A percentile compares a stretch with the other conserved stretches of the same genome.
Evolutionary conservation across 169 alveolate species (phyloP).

Genomic region (Eimeria brunetti): DNA sequence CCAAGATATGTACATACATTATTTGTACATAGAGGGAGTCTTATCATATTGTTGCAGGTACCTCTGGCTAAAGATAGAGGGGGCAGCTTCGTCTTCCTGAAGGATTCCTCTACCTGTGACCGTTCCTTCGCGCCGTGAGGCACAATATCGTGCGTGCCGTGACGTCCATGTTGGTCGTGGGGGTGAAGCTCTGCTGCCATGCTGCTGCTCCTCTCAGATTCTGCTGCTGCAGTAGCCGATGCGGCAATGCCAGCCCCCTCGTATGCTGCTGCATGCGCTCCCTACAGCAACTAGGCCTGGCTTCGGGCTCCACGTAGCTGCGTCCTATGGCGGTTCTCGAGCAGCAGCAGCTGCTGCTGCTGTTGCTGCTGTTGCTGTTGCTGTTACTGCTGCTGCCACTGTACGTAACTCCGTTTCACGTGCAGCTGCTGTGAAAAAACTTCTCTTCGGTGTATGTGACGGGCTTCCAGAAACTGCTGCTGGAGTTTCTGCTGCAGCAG

Average conservation of each 20-base stretch:
- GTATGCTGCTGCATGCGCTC: background rate
- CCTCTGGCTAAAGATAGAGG: constrained; percentile 54
- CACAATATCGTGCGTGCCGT: constrained; percentile 76
- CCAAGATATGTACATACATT: too few species aligned
- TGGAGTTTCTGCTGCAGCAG: background rate
- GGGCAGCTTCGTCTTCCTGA: constrained; percentile 54
- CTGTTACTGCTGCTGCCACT: background rate
- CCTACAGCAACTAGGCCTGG: background rate
- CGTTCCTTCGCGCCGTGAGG: constrained; percentile 79
- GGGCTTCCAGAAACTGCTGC: background rate
- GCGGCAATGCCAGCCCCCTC: background rate
- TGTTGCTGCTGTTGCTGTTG: constrained; percentile 5
- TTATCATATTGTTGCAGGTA: background rate
- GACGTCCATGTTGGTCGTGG: constrained; percentile 82
- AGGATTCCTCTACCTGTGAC: constrained; percentile 44
- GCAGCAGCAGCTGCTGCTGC: background rate
- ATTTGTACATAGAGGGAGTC: background rate
- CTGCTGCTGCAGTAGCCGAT: constrained; percentile 14
- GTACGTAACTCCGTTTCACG: background rate
- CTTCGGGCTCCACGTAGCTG: background rate
- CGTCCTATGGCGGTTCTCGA: background rate
- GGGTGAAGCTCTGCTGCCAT: constrained; percentile 77
- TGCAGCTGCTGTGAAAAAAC: background rate
- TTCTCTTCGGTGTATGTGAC: background rate
- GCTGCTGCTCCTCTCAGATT: background rate